Conservation (phyloP, 2,329 filamentous ascomycete genomes). For the Geoglossum cookeanum region DNA sequence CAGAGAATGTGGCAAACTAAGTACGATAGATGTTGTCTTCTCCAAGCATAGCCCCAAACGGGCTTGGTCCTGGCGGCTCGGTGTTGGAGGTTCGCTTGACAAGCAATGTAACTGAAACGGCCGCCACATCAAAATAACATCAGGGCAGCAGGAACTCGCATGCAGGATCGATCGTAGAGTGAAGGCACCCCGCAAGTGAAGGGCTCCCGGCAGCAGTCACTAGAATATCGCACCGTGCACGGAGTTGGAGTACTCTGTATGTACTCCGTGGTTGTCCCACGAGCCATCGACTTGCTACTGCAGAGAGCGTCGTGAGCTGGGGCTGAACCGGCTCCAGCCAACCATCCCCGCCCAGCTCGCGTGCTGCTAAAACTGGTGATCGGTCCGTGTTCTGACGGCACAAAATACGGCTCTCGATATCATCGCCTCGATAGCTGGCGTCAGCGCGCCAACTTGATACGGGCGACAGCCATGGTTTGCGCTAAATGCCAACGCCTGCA, state of each 20-base stretch:
- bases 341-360: background rate
- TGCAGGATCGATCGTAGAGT: no score
- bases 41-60: background rate
- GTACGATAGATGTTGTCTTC: background rate
- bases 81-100: background rate
- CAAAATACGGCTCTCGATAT: background rate
- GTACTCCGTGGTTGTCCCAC: no score
- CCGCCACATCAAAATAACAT: background rate
- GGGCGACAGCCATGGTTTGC: slow-evolving; percentile 7
- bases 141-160: no score
- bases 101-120: background rate
- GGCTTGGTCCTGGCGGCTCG: slow-evolving; percentile 5
- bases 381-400: no score
- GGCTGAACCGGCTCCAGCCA: no score
- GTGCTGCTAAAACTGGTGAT: background rate
- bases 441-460: background rate
- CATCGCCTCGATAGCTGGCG: background rate
- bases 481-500: slow-evolving; percentile 42
- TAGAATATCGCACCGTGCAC: no score
- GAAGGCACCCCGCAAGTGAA: no score
- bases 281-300: no score
- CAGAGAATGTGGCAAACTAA: background rate
- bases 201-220: no score
- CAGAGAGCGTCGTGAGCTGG: no score
- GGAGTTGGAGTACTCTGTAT: no score